Evolutionary conservation across 1,284 basidiomycete species (phyloP), one percentile per base, ranked within the genome.

Genomic region (Irpex lacteus): DNA sequence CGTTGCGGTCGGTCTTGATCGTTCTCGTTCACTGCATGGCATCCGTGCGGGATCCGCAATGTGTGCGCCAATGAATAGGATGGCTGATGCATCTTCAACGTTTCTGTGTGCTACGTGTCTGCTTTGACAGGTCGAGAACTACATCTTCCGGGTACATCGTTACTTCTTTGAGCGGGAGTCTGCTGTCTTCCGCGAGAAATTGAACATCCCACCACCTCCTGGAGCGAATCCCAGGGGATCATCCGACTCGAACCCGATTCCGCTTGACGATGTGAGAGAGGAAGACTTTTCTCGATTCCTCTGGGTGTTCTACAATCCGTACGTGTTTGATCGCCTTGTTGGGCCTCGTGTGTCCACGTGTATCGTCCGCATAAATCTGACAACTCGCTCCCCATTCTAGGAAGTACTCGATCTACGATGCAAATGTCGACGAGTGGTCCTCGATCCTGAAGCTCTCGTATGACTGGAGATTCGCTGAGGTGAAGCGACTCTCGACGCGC

Each of bases 271-370:
- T 11, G 77, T 84, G 9, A 74, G 72, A 0, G 72, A 79, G 0
- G 72, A 76, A 0, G 84, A 88, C 3, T 89, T 91, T 63, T 80
- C 80, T 0, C 77, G 78, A 3, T 83, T 91, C 19, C 69, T 89
- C 0, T 90, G 88, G 88, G 84, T 91, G 0, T 90, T 89, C 73
- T 91, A 90, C 56, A 86, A 89, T 57, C 82, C 82, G 87, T 89
- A 70, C 70, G 85, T 81, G 11, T 9, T 44, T 5, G 40, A 49
- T 40, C 32, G 55, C 5, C 1, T 36, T 60, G 15, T 52, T 52
- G 50, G 50, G 5, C 50, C 13, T 9, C 49, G 7, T 19, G 32
- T 13, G 2, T 11, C 38, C 15, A 0, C 32, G 34, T 4, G 40
- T 37, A 18, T 3, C n/a, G 18, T n/a, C 2, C 5, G 6, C 7